A percentile compares a stretch with the other conserved stretches of the same genome.
Conservation (phyloP, 192 early-diverging fungal species). For the Pilaira anomala region DNA sequence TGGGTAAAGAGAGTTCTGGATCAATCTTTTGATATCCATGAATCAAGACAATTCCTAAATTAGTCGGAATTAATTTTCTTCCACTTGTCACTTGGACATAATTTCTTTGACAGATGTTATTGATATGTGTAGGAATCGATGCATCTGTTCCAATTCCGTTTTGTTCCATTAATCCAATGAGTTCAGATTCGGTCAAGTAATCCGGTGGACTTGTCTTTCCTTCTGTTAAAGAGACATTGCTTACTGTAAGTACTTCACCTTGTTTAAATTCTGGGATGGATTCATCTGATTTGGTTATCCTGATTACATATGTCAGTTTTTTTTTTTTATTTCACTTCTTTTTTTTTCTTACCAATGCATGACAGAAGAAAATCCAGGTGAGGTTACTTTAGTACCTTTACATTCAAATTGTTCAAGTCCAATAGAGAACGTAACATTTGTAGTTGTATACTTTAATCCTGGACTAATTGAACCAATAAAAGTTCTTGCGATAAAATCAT, state of each 20-base stretch:
- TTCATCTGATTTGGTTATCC: slow-evolving; percentile 36
- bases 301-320: no score
- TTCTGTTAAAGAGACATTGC: slow-evolving; percentile 32
- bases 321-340: not conserved
- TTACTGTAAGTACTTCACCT: slow-evolving; percentile 26
- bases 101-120: slow-evolving; percentile 50
- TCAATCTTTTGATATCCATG: slow-evolving; percentile 57
- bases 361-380: slow-evolving; percentile 37
- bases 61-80: slow-evolving; percentile 46
- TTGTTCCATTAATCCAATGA: slow-evolving; percentile 44
- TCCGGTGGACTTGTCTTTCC: slow-evolving; percentile 53
- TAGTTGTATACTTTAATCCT: slow-evolving; percentile 42
- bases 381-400: slow-evolving; percentile 38
- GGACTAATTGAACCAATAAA: slow-evolving; percentile 46
- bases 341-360: slow-evolving; percentile 40
- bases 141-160: slow-evolving; percentile 54
- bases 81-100: slow-evolving; percentile 46
- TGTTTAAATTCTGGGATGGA: slow-evolving; percentile 34
- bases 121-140: slow-evolving; percentile 52
- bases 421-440: slow-evolving; percentile 31
- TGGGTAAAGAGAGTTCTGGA: slow-evolving; percentile 46
- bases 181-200: slow-evolving; percentile 50
- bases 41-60: slow-evolving; percentile 53
- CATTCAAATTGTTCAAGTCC: slow-evolving; percentile 43
- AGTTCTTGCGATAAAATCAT: slow-evolving; percentile 42